Evolutionary conservation across 163 green algal species (phyloP), one percentile per base, ranked within the genome.

Genomic region (Chlorella variabilis): DNA sequence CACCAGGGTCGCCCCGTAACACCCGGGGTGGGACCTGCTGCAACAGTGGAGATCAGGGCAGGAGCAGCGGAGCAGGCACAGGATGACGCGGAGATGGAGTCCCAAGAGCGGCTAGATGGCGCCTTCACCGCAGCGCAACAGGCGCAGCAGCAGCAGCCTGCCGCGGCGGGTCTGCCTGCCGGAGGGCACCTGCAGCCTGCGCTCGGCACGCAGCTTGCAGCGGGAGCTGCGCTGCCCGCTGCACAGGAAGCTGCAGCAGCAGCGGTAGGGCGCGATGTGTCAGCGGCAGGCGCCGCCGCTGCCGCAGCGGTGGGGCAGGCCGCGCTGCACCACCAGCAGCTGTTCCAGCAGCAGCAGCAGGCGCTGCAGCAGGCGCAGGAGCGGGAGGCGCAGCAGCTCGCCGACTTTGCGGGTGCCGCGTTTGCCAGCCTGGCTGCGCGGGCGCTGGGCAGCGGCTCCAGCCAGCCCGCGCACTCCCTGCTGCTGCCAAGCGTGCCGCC

Each of bases 331-430:
- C 70, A 65, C 21, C 48, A 45, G 0, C 29, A 51, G 33, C 36
- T 56, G 7, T 41, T 79, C 5, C 71, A 79, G 45, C 69, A 69
- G 71, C 71, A 77, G 34, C 71, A 68, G 48, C 71, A 66, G 23
- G 31, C 29, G 41, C 2, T 18, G 45, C 69, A 48, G 69, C 45
- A 63, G 29, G 49, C 49, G 9, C 42, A 41, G 29, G 15, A 67
- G 71, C 70, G 63, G 70, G 42, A 62, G 70, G 15, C 39, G 70
- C 71, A 80, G 73, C 73, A 80, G 11, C 13, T 59, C 2, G 56
- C 56, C 13, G 56, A 31, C 13, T 68, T 59, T 59, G 73, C 56
- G 11, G 41, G 56, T 17, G 73, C 71, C 31, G 71, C 71, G 3
- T 67, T 68, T 65, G 71, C 51, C 49, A 78, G 56, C 56, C 54